Evolutionary conservation across 148 eudicot genomes (phyloP), one percentile per base, ranked within the genome.

Genomic region (Beta vulgaris): DNA sequence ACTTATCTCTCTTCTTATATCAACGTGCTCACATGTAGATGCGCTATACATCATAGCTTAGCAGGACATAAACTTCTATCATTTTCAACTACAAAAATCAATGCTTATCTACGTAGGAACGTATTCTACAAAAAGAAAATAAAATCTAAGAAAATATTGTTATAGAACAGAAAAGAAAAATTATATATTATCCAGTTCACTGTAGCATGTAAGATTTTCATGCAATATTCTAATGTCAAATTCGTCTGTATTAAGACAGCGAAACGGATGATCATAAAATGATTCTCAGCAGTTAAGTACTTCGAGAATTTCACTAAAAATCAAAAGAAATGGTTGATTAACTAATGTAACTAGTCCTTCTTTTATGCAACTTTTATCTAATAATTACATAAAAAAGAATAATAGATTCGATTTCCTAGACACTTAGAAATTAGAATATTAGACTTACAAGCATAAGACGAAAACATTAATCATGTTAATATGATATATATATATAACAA

Each of bases 381-480:
- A 25, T 49, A 53, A 23, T 60, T 73, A 61, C 36, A 2, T 40
- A 76, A 46, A 36, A 13, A n/a, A n/a, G 48, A 75, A 69, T 37
- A 71, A 19, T 35, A 64, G 29, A 63, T 60, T 71, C 72, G 71
- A 80, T 70, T 75, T 80, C 67, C 79, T 75, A 80, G 79, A 71
- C 79, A 75, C 26, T 75, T 68, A 71, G 57, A 63, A 75, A 19
- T 75, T 68, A 71, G 57, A 63, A 74, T 34, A 63, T 44, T 74
- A 63, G 13, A 59, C 2, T 44, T 55, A 31, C 32, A 69, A 19
- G 57, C 34, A 59, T 68, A 54, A 62, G 48, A 49, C 53, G 59
- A 79, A 60, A 62, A 25, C 53, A 74, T 69, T 79, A 43, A 75
- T 80, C 64, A 74, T n/a, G 43, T 40, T 31, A 68, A 59, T 34